Evolutionary conservation across 148 eudicot species (phyloP).

Genomic region (Beta vulgaris): DNA sequence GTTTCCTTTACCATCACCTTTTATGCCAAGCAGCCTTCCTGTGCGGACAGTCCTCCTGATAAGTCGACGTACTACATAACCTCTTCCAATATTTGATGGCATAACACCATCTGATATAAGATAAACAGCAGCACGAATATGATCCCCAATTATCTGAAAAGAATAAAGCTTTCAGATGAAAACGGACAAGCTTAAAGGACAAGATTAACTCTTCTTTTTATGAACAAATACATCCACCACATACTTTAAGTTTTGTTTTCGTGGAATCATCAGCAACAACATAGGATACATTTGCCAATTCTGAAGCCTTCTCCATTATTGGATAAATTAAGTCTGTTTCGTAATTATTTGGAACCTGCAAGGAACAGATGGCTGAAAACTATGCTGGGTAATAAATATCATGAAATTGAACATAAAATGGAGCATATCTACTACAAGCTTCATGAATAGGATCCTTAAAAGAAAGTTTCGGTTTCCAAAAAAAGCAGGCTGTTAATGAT

Average conservation of each 20-base stretch:
- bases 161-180: background rate
- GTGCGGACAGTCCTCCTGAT: slow-evolving; percentile 91
- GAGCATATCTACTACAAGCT: slow-evolving; percentile 1
- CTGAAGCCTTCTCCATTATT: slow-evolving; percentile 78
- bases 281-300: slow-evolving; percentile 80
- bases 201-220: background rate
- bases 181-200: background rate
- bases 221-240: slow-evolving; percentile 16
- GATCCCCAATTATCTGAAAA: slow-evolving; percentile 88
- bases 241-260: slow-evolving; percentile 80
- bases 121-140: slow-evolving; percentile 88
- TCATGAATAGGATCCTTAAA: background rate
- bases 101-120: slow-evolving; percentile 93
- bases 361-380: slow-evolving; percentile 20
- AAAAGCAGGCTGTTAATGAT: slow-evolving; percentile 15
- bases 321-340: slow-evolving; percentile 94
- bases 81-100: slow-evolving; percentile 96
- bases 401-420: background rate
- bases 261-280: slow-evolving; percentile 60
- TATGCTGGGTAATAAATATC: slow-evolving; percentile 1
- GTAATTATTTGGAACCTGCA: slow-evolving; percentile 94
- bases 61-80: slow-evolving; percentile 86
- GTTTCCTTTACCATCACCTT: slow-evolving; percentile 61
- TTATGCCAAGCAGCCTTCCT: slow-evolving; percentile 86
- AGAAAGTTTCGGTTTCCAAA: background rate